phyloP scores from a whole-genome alignment of 2,329 filamentous ascomycete genomes.

The Leptographium galeiforme region DNA sequence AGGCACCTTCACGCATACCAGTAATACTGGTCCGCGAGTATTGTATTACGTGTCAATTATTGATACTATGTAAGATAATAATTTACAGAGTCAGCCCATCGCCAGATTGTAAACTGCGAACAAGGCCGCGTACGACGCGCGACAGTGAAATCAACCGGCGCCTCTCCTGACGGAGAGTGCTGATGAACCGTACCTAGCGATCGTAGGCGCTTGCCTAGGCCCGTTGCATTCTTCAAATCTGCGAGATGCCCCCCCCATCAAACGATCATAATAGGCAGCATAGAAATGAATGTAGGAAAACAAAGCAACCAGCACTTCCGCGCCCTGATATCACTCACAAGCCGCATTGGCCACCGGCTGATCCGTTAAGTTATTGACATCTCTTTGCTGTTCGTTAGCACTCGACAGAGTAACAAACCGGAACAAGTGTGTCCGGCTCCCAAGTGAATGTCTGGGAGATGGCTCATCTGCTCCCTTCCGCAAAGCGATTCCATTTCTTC shows the following conservation, averaged over 20 bases:
- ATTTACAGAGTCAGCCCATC: no score
- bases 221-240: no score
- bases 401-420: background rate
- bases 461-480: background rate
- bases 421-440: background rate
- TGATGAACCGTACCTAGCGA: no score
- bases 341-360: background rate
- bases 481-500: background rate
- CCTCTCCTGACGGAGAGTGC: no score
- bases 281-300: background rate
- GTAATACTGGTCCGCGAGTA: background rate
- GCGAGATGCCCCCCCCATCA: no score
- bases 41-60: constrained; percentile 1
- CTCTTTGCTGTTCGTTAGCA: background rate
- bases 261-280: no score
- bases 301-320: background rate
- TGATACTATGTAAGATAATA: background rate
- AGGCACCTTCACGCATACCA: no score
- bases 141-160: no score
- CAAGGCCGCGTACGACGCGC: no score
- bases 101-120: no score
- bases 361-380: background rate
- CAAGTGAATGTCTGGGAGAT: background rate
- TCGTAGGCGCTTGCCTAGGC: no score
- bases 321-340: background rate